A percentile compares a stretch with the other conserved stretches of the same genome.
Conservation (phyloP, 1,284 basidiomycete species). For the Volvariella surrecta region DNA sequence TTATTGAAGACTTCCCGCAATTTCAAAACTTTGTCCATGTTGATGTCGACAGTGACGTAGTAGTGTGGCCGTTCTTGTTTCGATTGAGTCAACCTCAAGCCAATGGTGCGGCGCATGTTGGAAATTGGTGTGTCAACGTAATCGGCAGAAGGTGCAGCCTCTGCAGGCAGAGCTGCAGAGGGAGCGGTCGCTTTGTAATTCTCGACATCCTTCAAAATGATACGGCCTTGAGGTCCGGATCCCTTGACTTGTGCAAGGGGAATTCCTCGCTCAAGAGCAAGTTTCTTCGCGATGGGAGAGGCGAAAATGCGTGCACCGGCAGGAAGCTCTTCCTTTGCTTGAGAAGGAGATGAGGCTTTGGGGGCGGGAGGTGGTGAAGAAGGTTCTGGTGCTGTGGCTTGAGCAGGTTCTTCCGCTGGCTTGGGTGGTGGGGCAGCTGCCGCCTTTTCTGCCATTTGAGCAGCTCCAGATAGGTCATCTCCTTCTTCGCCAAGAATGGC, state of each 20-base stretch:
- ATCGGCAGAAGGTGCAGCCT: constrained; percentile 38
- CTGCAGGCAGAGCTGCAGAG: constrained; percentile 33
- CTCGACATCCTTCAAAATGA: constrained; percentile 92
- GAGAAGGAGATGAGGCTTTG: constrained; percentile 25
- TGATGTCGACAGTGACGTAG: constrained; percentile 92
- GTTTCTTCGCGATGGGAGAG: constrained; percentile 91
- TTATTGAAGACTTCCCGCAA: constrained; percentile 96
- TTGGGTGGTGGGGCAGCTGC: constrained; percentile 26
- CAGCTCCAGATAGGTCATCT: constrained; percentile 83
- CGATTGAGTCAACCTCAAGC: constrained; percentile 82
- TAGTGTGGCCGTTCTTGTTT: constrained; percentile 97
- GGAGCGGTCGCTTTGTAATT: constrained; percentile 62
- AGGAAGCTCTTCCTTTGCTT: constrained; percentile 46
- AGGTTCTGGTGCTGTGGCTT: constrained; percentile 18
- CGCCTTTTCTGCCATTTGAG: constrained; percentile 66
- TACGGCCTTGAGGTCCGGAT: constrained; percentile 89
- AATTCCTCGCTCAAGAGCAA: constrained; percentile 92
- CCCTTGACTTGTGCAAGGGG: constrained; percentile 91
- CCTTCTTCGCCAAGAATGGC: constrained; percentile 91
- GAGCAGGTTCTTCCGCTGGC: constrained; percentile 25
- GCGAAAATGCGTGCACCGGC: constrained; percentile 85
- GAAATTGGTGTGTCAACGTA: constrained; percentile 90
- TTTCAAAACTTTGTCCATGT: constrained; percentile 96
- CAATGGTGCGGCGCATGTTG: constrained; percentile 95
- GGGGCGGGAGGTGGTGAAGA: constrained; percentile 14